Evolutionary conservation across 805 yeast species (phyloP).

Genomic region (Blastobotrys attinorum): DNA sequence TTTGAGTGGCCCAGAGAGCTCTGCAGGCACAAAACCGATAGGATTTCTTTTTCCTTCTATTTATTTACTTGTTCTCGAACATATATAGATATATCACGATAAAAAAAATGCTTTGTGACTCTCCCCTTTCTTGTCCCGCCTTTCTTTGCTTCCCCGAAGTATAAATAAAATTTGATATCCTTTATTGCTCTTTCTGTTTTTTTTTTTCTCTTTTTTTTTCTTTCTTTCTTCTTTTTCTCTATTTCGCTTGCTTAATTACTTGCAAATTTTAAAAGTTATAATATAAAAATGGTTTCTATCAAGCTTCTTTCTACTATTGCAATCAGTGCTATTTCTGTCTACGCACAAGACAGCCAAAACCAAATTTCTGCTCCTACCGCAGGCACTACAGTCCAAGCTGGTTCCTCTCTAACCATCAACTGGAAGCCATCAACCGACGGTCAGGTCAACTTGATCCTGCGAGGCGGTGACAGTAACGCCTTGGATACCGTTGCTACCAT

Average conservation of each 20-base stretch:
- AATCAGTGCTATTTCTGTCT: constrained; percentile 3
- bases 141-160: no score
- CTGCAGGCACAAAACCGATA: no score
- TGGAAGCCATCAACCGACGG: constrained; percentile 24
- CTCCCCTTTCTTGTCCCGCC: not conserved
- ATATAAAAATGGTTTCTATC: constrained; percentile 4
- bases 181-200: not conserved
- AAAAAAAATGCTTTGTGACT: not conserved
- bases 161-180: no score
- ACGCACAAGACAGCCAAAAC: constrained; percentile 15
- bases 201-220: not conserved
- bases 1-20: no score
- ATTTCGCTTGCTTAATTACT: no score
- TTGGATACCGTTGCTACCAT: constrained; percentile 19
- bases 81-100: no score
- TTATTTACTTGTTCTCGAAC: no score
- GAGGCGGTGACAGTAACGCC: constrained; percentile 22
- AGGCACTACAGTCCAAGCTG: constrained; percentile 25
- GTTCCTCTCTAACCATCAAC: constrained; percentile 19
- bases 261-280: no score
- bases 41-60: no score
- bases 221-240: no score
- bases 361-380: constrained; percentile 21
- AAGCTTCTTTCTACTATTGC: constrained; percentile 1
- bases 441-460: constrained; percentile 22